Base-by-base conservation (phyloP, 106 monocot genomes). In the Apostasia shenzhenica region DNA sequence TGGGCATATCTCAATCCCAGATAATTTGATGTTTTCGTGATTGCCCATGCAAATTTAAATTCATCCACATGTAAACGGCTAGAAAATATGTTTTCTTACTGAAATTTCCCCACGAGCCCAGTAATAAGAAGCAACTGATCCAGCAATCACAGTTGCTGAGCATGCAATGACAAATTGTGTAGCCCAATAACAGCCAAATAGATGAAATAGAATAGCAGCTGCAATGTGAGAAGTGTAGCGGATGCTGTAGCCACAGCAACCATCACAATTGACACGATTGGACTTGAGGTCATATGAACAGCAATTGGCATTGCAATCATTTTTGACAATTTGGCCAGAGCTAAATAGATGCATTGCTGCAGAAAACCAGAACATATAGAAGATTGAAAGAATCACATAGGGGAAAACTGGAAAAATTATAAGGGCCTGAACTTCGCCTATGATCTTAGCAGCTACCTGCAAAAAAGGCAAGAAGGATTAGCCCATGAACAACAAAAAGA, bases 371-470 rank as follows among this genome's bases (percentile, higher is more conserved):
- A 93, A 83, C 93, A 99, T 87, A 49, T 83, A 90, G 74, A 99
- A 99, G 71, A 99, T 88, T 53, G 93, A 85, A 62, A 99, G 99
- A 70, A 87, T 56, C 53, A 70, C 14, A 76, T 87, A 99, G 59
- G 99, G 93, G 37, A 99, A 75, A 73, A 90, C 58, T 41, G 99
- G 99, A 42, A 93, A 99, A 71, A 99, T 81, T 46, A 99, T 99
- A 11, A 99, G 85, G 54, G 99, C 99, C 78, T 99, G 93, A 60
- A 99, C 99, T 81, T 99, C 99, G 4, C 99, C 87, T 63, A 90
- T 99, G 26, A 99, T 90, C 73, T 99, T 99, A 60, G 99, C 99
- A 67, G 99, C 99, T 70, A 99, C 99, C 99, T 99, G 80, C 69
- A 54, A 26, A 75, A 10, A 72, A 37, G 49, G 3, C 52, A 11